Conservation (phyloP, 305 asterid genomes). For the Fraxinus angustifolia region DNA sequence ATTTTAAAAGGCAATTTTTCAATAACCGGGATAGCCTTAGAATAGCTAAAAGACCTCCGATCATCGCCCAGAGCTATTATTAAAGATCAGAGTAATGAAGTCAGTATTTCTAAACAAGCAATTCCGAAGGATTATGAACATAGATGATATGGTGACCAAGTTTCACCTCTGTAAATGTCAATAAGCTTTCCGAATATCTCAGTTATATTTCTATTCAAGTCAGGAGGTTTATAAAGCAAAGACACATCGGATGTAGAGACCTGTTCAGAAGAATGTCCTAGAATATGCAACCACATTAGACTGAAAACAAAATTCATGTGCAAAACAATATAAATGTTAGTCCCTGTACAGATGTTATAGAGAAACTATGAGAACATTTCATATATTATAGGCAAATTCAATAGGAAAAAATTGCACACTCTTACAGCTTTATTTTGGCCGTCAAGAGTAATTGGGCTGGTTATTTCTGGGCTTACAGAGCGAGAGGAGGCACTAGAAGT, state of each 20-base stretch:
- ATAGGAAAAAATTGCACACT: conserved; percentile 5
- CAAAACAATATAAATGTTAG: background rate
- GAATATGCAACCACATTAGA: conserved; percentile 10
- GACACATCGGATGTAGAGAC: conserved; percentile 49
- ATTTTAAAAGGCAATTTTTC: conserved; percentile 85
- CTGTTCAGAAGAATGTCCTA: conserved; percentile 36
- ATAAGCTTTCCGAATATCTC: conserved; percentile 80
- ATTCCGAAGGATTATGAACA: conserved; percentile 14
- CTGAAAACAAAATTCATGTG: background rate
- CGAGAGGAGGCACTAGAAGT: conserved; percentile 40
- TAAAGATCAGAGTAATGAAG: conserved; percentile 18
- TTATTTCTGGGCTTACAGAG: conserved; percentile 48
- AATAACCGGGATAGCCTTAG: conserved; percentile 83
- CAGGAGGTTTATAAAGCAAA: conserved; percentile 75
- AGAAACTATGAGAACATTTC: conserved; percentile 1
- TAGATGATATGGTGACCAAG: conserved; percentile 13
- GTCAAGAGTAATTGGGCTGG: conserved; percentile 33
- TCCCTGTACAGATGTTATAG: conserved; percentile 10
- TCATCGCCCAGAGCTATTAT: conserved; percentile 86
- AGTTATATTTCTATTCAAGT: conserved; percentile 64
- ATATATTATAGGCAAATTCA: conserved; percentile 6
- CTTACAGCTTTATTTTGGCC: conserved; percentile 45
- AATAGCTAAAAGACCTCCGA: conserved; percentile 88
- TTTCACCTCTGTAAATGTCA: conserved; percentile 82
- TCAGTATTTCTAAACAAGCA: conserved; percentile 26